Conservation (phyloP, 768 basidiomycete species). For the Xerocomellus amylosporus region DNA sequence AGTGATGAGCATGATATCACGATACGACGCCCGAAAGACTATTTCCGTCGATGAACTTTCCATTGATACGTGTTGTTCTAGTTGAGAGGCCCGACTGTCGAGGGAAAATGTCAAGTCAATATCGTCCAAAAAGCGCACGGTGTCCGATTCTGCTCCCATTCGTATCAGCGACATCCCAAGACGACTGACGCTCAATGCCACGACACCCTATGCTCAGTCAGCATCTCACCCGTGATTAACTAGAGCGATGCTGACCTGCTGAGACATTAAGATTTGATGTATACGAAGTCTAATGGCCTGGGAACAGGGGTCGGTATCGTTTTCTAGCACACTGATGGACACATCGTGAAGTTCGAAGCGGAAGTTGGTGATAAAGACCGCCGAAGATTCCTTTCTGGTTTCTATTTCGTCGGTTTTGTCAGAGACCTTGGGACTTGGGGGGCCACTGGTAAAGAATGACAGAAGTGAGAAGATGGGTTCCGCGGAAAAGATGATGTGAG, state of each 20-base stretch:
- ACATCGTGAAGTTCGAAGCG: conserved; percentile 89
- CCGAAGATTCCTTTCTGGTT: conserved; percentile 11
- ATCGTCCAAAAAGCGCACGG: conserved; percentile 90
- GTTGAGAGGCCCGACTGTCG: conserved; percentile 73
- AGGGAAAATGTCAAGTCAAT: conserved; percentile 84
- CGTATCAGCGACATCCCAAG: conserved; percentile 92
- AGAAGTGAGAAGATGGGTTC: conserved; percentile 89
- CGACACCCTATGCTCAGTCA: conserved; percentile 56
- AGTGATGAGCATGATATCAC: conserved; percentile 88
- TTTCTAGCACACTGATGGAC: conserved; percentile 83
- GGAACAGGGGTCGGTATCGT: conserved; percentile 72
- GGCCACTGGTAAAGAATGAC: conserved; percentile 73
- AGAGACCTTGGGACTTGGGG: conserved; percentile 25
- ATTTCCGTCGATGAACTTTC: conserved; percentile 81
- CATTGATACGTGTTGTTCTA: conserved; percentile 74
- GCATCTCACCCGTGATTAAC: neutral
- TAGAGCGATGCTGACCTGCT: conserved; percentile 63
- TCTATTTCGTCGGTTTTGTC: conserved; percentile 14
- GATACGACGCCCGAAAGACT: conserved; percentile 91
- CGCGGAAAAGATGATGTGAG: conserved; percentile 86
- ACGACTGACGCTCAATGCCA: conserved; percentile 74
- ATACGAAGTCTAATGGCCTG: conserved; percentile 88
- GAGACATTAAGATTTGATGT: conserved; percentile 80
- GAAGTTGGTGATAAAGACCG: conserved; percentile 45
- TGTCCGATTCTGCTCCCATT: conserved; percentile 83